Percentiles rank a stretch among this genome's conserved stretches.
Evolutionary conservation across 2,329 filamentous ascomycete genomes (phyloP).

Genomic region (Pseudogymnoascus destructans): DNA sequence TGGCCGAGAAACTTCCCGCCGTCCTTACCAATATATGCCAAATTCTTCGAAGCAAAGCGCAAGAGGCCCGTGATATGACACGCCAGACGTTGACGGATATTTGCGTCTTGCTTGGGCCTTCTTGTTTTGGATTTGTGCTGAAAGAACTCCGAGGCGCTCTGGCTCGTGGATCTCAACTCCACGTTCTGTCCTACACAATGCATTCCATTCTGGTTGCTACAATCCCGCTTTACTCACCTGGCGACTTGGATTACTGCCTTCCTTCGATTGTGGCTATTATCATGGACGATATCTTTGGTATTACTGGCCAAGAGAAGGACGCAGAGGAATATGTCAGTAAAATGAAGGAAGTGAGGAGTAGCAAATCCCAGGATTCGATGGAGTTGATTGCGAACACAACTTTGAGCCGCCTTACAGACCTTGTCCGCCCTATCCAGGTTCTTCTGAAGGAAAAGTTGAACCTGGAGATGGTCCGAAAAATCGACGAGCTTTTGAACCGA

Average conservation of each 20-base stretch:
- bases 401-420: slow-evolving; percentile 55
- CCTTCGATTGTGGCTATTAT: slow-evolving; percentile 66
- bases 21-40: slow-evolving; percentile 87
- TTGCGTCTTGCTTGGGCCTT: slow-evolving; percentile 62
- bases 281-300: slow-evolving; percentile 96
- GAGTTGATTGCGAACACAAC: slow-evolving; percentile 80
- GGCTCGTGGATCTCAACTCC: slow-evolving; percentile 77
- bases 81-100: slow-evolving; percentile 80
- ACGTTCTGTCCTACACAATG: slow-evolving; percentile 88
- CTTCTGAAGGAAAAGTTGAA: slow-evolving; percentile 76
- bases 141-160: slow-evolving; percentile 79
- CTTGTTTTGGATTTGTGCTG: slow-evolving; percentile 83
- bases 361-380: slow-evolving; percentile 96
- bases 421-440: slow-evolving; percentile 66
- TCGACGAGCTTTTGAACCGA: slow-evolving; percentile 75
- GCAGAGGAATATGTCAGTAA: slow-evolving; percentile 88
- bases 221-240: slow-evolving; percentile 59
- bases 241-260: slow-evolving; percentile 82
- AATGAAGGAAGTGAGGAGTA: slow-evolving; percentile 96
- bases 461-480: slow-evolving; percentile 70
- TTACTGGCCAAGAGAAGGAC: slow-evolving; percentile 88
- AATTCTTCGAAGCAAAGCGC: slow-evolving; percentile 77
- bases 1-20: slow-evolving; percentile 62
- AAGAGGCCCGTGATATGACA: slow-evolving; percentile 82
- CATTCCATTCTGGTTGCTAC: slow-evolving; percentile 76